Evolutionary conservation across 2,329 filamentous ascomycete species (phyloP).

Genomic region (Acarospora socialis): DNA sequence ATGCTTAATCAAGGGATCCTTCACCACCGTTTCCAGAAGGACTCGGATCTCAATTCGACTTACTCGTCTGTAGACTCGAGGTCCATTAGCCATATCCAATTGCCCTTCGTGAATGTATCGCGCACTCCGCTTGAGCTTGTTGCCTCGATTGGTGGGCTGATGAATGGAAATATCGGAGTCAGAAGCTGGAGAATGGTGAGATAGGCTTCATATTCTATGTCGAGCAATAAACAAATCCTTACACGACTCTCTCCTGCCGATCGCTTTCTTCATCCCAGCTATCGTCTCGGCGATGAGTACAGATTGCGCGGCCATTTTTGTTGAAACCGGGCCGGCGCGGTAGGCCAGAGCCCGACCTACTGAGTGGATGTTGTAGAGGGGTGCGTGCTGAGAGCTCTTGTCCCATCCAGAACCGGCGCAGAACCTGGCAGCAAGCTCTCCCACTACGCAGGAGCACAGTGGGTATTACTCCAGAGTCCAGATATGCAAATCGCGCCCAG

Average conservation of each 20-base stretch:
- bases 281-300: constrained; percentile 39
- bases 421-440: too few species aligned
- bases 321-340: too few species aligned
- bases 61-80: constrained; percentile 43
- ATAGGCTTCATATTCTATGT: constrained; percentile 3
- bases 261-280: constrained; percentile 38
- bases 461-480: too few species aligned
- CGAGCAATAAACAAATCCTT: constrained; percentile 9
- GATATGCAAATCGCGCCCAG: too few species aligned
- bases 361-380: too few species aligned
- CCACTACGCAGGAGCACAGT: too few species aligned
- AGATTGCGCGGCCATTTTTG: constrained; percentile 30
- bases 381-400: too few species aligned
- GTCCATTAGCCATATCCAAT: constrained; percentile 33
- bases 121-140: constrained; percentile 46
- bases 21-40: constrained; percentile 8
- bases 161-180: constrained; percentile 40
- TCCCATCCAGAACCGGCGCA: too few species aligned
- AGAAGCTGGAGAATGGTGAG: constrained; percentile 22
- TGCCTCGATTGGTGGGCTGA: constrained; percentile 43
- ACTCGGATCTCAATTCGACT: constrained; percentile 1
- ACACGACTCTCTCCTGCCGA: constrained; percentile 34
- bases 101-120: constrained; percentile 41
- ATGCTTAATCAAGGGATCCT: constrained; percentile 1
- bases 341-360: too few species aligned